Percentiles rank a stretch among this genome's conserved stretches.
Evolutionary conservation across 306 rosid genomes (phyloP).

Genomic region (Glycine latifolia): DNA sequence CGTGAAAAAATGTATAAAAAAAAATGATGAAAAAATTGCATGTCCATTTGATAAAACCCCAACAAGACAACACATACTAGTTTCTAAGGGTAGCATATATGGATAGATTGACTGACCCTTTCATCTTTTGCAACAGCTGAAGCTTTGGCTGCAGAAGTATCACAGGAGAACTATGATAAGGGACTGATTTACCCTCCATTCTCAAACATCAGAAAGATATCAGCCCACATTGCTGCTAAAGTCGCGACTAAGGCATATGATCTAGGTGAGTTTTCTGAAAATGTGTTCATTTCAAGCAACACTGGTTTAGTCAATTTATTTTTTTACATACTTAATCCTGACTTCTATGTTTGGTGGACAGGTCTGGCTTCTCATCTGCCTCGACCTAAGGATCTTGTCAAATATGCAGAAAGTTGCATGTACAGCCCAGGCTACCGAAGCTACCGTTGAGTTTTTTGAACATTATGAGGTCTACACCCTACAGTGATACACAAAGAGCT

Average conservation of each 20-base stretch:
- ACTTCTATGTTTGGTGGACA: constrained; percentile 46
- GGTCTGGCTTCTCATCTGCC: constrained; percentile 96
- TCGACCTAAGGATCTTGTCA: constrained; percentile 88
- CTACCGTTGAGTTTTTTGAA: constrained; percentile 63
- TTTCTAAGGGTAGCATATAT: constrained; percentile 18
- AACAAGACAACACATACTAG: background rate
- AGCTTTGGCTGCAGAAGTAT: constrained; percentile 86
- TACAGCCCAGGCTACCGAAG: constrained; percentile 88
- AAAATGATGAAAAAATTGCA: background rate
- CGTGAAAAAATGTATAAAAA: background rate
- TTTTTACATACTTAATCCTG: background rate
- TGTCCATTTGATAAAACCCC: background rate
- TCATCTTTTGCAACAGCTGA: constrained; percentile 68
- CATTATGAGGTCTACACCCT: constrained; percentile 10
- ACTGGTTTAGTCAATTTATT: background rate
- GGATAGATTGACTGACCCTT: constrained; percentile 26
- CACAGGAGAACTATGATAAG: constrained; percentile 76
- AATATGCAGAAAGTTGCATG: constrained; percentile 96
- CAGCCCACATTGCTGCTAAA: constrained; percentile 91
- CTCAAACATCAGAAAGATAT: constrained; percentile 90
- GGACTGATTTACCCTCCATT: constrained; percentile 99
- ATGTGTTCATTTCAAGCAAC: constrained; percentile 23
- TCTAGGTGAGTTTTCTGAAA: constrained; percentile 68
- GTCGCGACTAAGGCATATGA: constrained; percentile 92
- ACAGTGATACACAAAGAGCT: background rate